These are phyloP conservation scores for Talaromyces ruber DNA, from an alignment of 495 filamentous ascomycete genomes.

Conservation along the genomic window DNA sequence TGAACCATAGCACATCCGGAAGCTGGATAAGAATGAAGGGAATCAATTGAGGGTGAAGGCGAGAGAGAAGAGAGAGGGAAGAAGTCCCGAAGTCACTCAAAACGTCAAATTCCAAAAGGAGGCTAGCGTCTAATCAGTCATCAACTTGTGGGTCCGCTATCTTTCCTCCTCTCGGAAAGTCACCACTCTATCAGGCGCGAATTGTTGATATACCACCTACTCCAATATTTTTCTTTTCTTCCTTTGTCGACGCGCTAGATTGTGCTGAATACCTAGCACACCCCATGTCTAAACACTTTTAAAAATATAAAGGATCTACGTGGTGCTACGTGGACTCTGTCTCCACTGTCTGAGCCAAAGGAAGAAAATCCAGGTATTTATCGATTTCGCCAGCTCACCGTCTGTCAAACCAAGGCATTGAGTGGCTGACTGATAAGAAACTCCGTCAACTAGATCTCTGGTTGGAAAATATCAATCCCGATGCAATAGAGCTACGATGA, in stretches of 20 bases:
- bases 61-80: background rate
- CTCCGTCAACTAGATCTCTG: background rate
- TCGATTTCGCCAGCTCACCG: no score
- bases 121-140: background rate
- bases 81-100: background rate
- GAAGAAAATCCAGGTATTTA: background rate
- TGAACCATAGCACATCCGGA: background rate
- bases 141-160: background rate
- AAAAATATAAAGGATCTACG: background rate
- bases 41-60: background rate
- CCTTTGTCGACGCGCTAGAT: background rate
- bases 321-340: background rate
- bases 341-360: background rate
- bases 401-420: no score
- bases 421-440: no score
- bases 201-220: no score
- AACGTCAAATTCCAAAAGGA: background rate
- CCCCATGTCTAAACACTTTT: background rate
- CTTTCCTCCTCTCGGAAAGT: background rate
- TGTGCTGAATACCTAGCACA: background rate
- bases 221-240: background rate
- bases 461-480: background rate
- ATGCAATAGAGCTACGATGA: background rate
- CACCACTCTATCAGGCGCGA: background rate
- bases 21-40: background rate